Conservation (phyloP, 176 grass and related monocot species). For the Ensete ventricosum region DNA sequence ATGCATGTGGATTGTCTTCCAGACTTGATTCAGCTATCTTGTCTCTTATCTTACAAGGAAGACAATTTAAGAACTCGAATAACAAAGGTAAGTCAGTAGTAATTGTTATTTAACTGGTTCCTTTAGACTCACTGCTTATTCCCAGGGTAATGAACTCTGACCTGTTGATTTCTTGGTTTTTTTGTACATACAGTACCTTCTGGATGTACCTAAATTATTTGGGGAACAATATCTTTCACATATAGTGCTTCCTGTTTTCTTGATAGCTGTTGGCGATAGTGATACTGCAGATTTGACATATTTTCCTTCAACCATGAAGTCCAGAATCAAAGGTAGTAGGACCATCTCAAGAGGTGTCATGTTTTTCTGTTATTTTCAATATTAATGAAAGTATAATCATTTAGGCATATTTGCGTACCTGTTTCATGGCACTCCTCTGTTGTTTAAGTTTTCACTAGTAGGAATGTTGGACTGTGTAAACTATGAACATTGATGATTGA, state of each 20-base stretch:
- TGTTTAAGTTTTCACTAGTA: not conserved
- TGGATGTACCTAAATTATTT: conserved; percentile 63
- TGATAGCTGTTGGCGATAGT: conserved; percentile 82
- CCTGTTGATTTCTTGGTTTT: conserved; percentile 15
- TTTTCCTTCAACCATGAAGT: conserved; percentile 71
- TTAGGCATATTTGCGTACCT: not conserved
- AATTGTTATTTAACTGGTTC: not conserved
- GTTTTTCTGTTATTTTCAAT: not conserved
- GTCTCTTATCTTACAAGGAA: conserved; percentile 77
- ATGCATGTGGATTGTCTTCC: conserved; percentile 89
- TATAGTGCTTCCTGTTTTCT: conserved; percentile 89
- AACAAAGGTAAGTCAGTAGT: conserved; percentile 45
- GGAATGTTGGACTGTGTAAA: not conserved
- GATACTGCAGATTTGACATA: conserved; percentile 79
- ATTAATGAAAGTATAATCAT: too few relatives aligned
- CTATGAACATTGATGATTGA: too few relatives aligned
- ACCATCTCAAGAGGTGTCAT: not conserved
- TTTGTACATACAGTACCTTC: conserved; percentile 49
- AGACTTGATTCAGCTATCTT: conserved; percentile 78
- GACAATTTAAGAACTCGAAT: conserved; percentile 77
- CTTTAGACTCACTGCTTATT: not conserved
- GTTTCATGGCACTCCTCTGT: not conserved
- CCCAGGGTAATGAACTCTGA: not conserved
- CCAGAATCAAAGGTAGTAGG: conserved; percentile 73
- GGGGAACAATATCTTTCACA: conserved; percentile 80